Percentiles rank a stretch among this genome's conserved stretches.
Conservation (phyloP, 805 yeast species). For the Saturnispora besseyi region DNA sequence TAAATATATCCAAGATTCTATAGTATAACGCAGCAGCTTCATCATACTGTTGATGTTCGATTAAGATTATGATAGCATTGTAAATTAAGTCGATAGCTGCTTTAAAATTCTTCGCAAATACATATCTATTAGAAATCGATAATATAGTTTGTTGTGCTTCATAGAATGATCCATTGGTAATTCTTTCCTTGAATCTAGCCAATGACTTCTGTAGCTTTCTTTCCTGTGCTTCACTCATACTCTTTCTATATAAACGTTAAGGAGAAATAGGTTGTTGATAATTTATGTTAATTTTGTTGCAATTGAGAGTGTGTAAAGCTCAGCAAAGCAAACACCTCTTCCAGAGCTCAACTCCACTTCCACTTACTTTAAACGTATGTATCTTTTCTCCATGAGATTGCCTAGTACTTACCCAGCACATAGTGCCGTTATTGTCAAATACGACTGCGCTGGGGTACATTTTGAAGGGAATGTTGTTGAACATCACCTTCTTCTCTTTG, state of each 20-base stretch:
- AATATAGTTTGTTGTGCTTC: conserved; percentile 95
- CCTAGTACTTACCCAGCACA: background rate
- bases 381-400: background rate
- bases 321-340: background rate
- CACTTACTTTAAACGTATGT: background rate
- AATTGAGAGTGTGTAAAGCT: background rate
- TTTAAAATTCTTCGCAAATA: conserved; percentile 52
- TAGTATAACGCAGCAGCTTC: conserved; percentile 70
- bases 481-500: background rate
- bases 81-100: conserved; percentile 69
- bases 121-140: conserved; percentile 80
- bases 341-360: background rate
- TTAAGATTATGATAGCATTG: conserved; percentile 60
- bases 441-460: background rate
- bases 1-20: conserved; percentile 66
- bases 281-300: too few relatives aligned
- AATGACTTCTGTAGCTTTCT: conserved; percentile 49
- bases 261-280: too few relatives aligned
- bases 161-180: conserved; percentile 68
- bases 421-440: background rate
- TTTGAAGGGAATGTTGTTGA: background rate
- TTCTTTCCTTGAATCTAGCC: conserved; percentile 55
- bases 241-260: background rate
- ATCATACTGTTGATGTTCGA: conserved; percentile 65
- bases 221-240: conserved; percentile 12